Conservation (phyloP, 2,329 filamentous ascomycete genomes). For the Pseudocercospora fijiensis region DNA sequence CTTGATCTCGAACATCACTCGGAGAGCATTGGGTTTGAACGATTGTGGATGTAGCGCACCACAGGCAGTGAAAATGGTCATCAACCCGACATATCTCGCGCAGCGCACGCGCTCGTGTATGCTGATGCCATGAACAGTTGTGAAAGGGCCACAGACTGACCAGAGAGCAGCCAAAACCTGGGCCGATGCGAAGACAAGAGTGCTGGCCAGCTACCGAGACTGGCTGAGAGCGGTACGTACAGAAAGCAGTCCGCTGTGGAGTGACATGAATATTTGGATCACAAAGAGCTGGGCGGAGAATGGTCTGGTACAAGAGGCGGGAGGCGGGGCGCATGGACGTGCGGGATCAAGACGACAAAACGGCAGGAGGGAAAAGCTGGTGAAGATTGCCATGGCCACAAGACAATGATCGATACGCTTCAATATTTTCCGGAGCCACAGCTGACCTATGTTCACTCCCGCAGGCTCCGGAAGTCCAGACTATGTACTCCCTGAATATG, state of each 20-base stretch:
- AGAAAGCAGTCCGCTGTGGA: neutral
- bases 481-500: constrained; percentile 91
- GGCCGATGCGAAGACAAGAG: constrained; percentile 82
- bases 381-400: neutral
- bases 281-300: neutral
- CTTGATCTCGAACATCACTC: neutral
- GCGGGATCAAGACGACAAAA: neutral
- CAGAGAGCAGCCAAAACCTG: constrained; percentile 72
- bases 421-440: neutral
- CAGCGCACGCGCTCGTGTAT: constrained; percentile 55
- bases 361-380: constrained; percentile 15
- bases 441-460: neutral
- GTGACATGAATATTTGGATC: neutral
- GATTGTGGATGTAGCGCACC: neutral
- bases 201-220: constrained; percentile 85
- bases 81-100: constrained; percentile 88
- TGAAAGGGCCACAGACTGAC: constrained; percentile 16
- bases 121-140: constrained; percentile 13
- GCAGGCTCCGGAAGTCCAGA: constrained; percentile 93
- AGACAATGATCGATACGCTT: neutral
- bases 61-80: constrained; percentile 50
- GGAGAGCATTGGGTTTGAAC: neutral
- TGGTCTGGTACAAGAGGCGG: neutral
- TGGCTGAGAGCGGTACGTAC: constrained; percentile 88
- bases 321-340: neutral